These are phyloP conservation scores for Aureobasidium vineae DNA, from an alignment of 2,329 filamentous ascomycete species.

Conservation along the genomic window DNA sequence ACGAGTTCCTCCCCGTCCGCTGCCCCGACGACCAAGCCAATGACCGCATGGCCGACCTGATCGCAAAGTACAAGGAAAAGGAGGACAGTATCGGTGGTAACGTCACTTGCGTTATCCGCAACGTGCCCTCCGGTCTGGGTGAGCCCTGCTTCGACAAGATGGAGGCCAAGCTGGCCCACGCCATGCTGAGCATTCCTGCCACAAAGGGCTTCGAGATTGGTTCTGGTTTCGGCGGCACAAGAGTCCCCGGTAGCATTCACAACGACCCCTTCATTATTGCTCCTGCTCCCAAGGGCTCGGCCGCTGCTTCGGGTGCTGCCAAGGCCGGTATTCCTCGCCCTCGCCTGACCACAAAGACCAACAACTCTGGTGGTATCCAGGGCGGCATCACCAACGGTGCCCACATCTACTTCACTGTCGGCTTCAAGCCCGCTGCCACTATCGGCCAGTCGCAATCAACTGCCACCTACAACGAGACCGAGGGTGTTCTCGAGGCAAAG, in stretches of 20 bases:
- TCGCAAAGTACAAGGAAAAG: slow-evolving; percentile 73
- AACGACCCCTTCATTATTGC: slow-evolving; percentile 81
- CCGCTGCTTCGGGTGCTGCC: slow-evolving; percentile 31
- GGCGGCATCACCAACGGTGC: slow-evolving; percentile 94
- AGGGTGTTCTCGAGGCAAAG: slow-evolving; percentile 83
- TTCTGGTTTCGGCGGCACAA: slow-evolving; percentile 83
- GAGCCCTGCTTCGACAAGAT: slow-evolving; percentile 96
- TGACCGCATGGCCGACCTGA: slow-evolving; percentile 72
- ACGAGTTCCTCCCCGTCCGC: slow-evolving; percentile 79
- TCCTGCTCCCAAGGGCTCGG: slow-evolving; percentile 47
- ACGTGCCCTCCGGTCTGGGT: slow-evolving; percentile 79
- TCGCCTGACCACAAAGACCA: slow-evolving; percentile 79
- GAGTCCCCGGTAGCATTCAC: slow-evolving; percentile 83
- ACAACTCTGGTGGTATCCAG: slow-evolving; percentile 93
- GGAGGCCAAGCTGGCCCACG: slow-evolving; percentile 85
- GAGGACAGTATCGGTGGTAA: slow-evolving; percentile 92
- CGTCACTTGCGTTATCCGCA: slow-evolving; percentile 89
- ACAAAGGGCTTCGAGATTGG: slow-evolving; percentile 96
- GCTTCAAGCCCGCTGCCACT: slow-evolving; percentile 92
- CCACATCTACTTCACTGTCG: slow-evolving; percentile 90
- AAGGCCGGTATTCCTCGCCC: slow-evolving; percentile 37
- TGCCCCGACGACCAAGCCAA: slow-evolving; percentile 70
- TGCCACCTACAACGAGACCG: slow-evolving; percentile 70
- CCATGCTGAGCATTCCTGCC: slow-evolving; percentile 92
- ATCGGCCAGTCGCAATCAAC: slow-evolving; percentile 88